Evolutionary conservation across 2,329 filamentous ascomycete species (phyloP), one percentile per base, ranked within the genome.

Genomic region (Pseudocercospora fijiensis): DNA sequence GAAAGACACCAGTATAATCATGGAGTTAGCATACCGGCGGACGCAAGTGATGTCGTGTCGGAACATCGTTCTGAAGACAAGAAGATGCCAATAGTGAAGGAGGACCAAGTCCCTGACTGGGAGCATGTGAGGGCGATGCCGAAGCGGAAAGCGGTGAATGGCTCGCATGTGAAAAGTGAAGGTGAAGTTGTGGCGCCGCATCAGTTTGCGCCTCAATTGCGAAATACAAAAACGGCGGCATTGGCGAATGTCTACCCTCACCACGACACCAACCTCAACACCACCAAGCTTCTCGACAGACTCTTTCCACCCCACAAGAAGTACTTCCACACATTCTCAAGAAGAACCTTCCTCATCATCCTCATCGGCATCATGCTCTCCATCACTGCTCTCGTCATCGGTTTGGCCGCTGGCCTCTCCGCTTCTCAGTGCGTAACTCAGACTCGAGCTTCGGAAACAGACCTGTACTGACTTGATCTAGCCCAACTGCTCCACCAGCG

Each of bases 31-130:
- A 13, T n/a, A 4, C 26, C 26, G 26, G 16, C 24, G 13, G 49
- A 26, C 9, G 18, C 18, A 3, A 18, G n/a, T 56, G 27, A 33
- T 56, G 53, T 10, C 13, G 53, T 22, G 8, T 10, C 26, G 2
- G n/a, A 18, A 18, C 45, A 49, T 26, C 22, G 22, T 4, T 13
- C 18, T 27, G 62, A 52, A 41, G 43, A 53, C 4, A 28, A 60
- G 30, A 55, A 63, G 20, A 49, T 57, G 13, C 41, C 41, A 6
- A 43, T 47, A 24, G 53, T 57, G 52, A 68, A 65, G 41, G 68
- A 70, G 26, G 49, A 57, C 18, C 68, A 66, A 52, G 60, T 70
- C 6, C 68, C 65, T 9, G 65, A 70, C 53, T 70, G 68, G 68
- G 68, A 69, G 47, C 68, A 70, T 41, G 64, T 69, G 37, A 60